Evolutionary conservation across 2,329 filamentous ascomycete species (phyloP), one percentile per base, ranked within the genome.

Genomic region (Chalaropsis thielavioides): DNA sequence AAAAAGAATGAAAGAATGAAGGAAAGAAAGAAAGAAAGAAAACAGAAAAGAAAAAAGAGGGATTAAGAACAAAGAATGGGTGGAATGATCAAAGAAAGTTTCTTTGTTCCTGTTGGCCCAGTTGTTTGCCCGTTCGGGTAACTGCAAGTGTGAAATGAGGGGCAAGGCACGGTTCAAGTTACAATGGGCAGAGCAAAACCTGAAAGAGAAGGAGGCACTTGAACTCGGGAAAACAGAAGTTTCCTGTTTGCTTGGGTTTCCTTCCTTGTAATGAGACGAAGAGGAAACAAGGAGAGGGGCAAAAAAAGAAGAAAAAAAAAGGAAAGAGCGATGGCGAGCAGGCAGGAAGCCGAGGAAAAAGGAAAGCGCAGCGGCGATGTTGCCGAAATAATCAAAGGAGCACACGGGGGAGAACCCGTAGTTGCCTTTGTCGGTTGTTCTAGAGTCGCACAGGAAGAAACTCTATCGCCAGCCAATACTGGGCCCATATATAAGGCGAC

Each of bases 11-110:
- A 19, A 15, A 24, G 27, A 46, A 46, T 7, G 31, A 43, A 35
- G 22, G 10, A 35, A 17, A 17, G 13, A 35, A n/a, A 49, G n/a
- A 49, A 10, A 22, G 19, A 19, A 15, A 24, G 27, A 46, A 46
- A 8, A 2, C 3, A n/a, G 35, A 58, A 31, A n/a, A 35, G 13
- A 13, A 51, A 22, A 24, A 24, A 51, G 46, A 51, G 27, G 27
- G 27, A 58, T 31, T 31, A 58, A 58, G 51, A 38, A 35, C 73
- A 73, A 70, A 72, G 72, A 70, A 65, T 67, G 56, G 19, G 69
- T 69, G 31, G 22, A 58, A 44, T 6, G n/a, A 62, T 31, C 49
- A 58, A 31, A 22, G 40, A n/a, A 63, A 46, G 44, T 31, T 1
- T 58, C 31, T 58, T 58, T 58, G 51, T n/a, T 58, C 31, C 31